These are phyloP conservation scores for Botrytis fragariae DNA, from an alignment of 2,329 filamentous ascomycete species.

Conservation along the genomic window DNA sequence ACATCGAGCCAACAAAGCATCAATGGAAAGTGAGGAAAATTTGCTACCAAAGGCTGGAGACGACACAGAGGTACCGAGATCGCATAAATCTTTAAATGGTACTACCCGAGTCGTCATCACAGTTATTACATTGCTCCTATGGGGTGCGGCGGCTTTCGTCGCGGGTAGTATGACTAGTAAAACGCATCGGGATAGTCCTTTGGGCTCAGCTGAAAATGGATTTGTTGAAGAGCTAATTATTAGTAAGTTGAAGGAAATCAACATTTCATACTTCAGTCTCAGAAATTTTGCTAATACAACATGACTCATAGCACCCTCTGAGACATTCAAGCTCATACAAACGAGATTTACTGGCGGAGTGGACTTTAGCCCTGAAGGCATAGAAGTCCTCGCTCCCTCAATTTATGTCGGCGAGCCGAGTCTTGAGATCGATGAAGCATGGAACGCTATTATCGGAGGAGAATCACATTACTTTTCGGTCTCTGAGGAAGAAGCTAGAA, in stretches of 20 bases:
- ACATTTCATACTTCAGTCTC: background rate
- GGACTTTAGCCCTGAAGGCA: background rate
- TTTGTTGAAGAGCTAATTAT: background rate
- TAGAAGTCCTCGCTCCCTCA: background rate
- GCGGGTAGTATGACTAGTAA: background rate
- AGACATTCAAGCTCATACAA: background rate
- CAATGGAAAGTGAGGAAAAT: background rate
- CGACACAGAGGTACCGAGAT: background rate
- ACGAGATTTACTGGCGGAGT: slow-evolving; percentile 3
- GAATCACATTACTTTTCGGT: background rate
- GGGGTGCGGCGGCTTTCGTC: background rate
- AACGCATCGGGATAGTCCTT: background rate
- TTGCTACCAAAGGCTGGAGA: background rate
- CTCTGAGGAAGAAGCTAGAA: background rate
- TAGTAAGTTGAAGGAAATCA: background rate
- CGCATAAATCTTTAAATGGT: background rate
- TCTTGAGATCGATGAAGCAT: background rate
- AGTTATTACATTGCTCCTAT: background rate
- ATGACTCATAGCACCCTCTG: background rate
- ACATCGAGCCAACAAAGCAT: background rate
- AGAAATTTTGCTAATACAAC: background rate
- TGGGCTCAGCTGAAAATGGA: background rate
- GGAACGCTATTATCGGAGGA: background rate
- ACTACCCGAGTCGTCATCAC: background rate
- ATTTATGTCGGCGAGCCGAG: background rate